These are phyloP conservation scores for Cucurbita moschata DNA, from an alignment of 306 rosid species.

Conservation along the genomic window DNA sequence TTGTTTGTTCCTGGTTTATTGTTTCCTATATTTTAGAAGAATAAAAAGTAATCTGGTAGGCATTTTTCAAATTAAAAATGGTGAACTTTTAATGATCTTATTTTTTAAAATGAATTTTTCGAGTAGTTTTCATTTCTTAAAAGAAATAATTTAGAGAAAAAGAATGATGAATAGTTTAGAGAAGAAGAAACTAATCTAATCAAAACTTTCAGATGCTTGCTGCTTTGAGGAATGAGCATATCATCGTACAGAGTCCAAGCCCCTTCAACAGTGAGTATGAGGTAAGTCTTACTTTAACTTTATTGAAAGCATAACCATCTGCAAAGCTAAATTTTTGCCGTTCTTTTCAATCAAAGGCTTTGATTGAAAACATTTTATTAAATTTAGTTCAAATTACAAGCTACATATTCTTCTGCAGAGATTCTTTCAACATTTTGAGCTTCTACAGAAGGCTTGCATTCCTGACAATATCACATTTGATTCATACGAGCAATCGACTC, in stretches of 20 bases:
- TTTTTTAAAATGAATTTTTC: too few relatives aligned
- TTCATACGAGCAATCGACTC: conserved; percentile 47
- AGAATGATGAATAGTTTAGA: background rate
- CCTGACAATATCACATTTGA: conserved; percentile 55
- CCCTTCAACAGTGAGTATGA: conserved; percentile 82
- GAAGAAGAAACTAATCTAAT: background rate
- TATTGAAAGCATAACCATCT: background rate
- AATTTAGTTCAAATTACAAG: background rate
- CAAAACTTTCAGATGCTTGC: conserved; percentile 67
- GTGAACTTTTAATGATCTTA: too few relatives aligned
- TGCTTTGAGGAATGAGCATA: conserved; percentile 61
- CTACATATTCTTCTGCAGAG: conserved; percentile 31
- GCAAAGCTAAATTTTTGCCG: background rate
- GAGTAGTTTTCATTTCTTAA: too few relatives aligned
- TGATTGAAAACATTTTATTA: background rate
- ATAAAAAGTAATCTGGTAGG: too few relatives aligned
- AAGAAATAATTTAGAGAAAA: too few relatives aligned
- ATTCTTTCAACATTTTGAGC: conserved; percentile 90
- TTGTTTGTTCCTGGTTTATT: too few relatives aligned
- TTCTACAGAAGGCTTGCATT: conserved; percentile 68
- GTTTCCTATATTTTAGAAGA: too few relatives aligned
- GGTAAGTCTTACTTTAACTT: conserved; percentile 29
- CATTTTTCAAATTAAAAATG: too few relatives aligned
- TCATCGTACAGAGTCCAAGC: conserved; percentile 33
- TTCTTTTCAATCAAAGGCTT: background rate